These are phyloP conservation scores for Fusarium albidum DNA, from an alignment of 2,329 filamentous ascomycete genomes.

Conservation along the genomic window DNA sequence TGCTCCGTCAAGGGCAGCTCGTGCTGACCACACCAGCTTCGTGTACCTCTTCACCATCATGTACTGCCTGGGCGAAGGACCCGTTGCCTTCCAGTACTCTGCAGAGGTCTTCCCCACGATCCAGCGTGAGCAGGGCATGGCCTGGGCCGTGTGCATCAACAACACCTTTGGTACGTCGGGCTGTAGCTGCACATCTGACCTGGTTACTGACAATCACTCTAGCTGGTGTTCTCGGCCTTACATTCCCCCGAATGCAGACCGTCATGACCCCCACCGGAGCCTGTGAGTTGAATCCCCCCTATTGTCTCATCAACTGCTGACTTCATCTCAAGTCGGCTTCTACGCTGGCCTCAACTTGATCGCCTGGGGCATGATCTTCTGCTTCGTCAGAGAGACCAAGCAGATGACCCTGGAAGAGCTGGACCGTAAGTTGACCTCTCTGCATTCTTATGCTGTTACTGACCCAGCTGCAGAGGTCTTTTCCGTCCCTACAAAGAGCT, in stretches of 20 bases:
- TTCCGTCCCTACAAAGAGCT: slow-evolving; percentile 33
- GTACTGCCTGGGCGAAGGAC: slow-evolving; percentile 48
- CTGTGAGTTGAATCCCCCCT: slow-evolving; percentile 24
- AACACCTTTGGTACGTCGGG: slow-evolving; percentile 39
- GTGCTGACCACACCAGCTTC: slow-evolving; percentile 31
- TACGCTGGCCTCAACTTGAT: slow-evolving; percentile 55
- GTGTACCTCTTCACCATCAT: slow-evolving; percentile 48
- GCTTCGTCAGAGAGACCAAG: slow-evolving; percentile 57
- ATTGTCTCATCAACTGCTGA: slow-evolving; percentile 1
- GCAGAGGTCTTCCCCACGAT: slow-evolving; percentile 50
- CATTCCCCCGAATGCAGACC: slow-evolving; percentile 44
- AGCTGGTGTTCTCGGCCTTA: slow-evolving; percentile 42
- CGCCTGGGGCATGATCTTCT: slow-evolving; percentile 55
- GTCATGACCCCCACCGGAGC: slow-evolving; percentile 46
- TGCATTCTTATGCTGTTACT: not conserved
- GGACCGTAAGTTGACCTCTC: slow-evolving; percentile 22
- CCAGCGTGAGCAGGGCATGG: slow-evolving; percentile 50
- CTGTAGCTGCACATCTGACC: not conserved
- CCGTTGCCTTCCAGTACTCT: slow-evolving; percentile 49
- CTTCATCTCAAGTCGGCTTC: slow-evolving; percentile 43
- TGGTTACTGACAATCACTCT: not conserved
- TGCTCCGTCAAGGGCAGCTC: not conserved
- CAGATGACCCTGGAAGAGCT: slow-evolving; percentile 54
- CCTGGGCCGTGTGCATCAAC: slow-evolving; percentile 49
- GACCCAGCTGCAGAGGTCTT: slow-evolving; percentile 13